A percentile compares a stretch with the other conserved stretches of the same genome.
Conservation (phyloP, 345 rosid species). For the Eucalyptus microcorys region DNA sequence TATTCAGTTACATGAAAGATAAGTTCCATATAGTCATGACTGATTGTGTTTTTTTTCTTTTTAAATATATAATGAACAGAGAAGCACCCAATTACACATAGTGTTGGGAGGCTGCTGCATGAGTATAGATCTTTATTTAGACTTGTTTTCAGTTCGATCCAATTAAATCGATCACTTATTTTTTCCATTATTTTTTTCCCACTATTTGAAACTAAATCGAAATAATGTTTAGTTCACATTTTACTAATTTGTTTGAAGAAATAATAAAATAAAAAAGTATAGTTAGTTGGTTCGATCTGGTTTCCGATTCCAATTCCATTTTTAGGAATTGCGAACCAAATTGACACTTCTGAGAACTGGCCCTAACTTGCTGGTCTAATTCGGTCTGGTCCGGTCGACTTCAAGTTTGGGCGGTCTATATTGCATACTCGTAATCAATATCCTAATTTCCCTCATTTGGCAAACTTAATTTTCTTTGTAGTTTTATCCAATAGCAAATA, state of each 20-base stretch:
- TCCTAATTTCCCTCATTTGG: accelerated
- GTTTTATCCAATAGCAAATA: too few relatives aligned
- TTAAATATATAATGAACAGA: background rate
- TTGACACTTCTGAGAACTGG: too few relatives aligned
- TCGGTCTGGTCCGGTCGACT: accelerated
- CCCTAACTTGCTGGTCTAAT: too few relatives aligned
- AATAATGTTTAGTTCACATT: too few relatives aligned
- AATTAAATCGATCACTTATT: accelerated
- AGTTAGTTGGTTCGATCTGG: accelerated
- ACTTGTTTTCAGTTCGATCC: too few relatives aligned
- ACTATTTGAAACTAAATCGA: accelerated
- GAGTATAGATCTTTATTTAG: background rate
- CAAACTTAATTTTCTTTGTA: background rate
- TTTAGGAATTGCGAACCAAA: too few relatives aligned
- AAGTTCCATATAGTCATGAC: background rate
- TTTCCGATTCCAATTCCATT: too few relatives aligned
- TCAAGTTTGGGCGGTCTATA: accelerated
- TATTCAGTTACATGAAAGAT: background rate
- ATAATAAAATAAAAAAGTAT: too few relatives aligned
- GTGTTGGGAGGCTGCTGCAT: background rate
- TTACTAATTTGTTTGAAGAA: accelerated
- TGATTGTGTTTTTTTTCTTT: background rate
- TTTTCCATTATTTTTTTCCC: too few relatives aligned
- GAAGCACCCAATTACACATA: background rate
- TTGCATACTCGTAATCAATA: background rate